Evolutionary conservation across 2,329 filamentous ascomycete genomes (phyloP), one percentile per base, ranked within the genome.

Genomic region (Westerdykella ornata): DNA sequence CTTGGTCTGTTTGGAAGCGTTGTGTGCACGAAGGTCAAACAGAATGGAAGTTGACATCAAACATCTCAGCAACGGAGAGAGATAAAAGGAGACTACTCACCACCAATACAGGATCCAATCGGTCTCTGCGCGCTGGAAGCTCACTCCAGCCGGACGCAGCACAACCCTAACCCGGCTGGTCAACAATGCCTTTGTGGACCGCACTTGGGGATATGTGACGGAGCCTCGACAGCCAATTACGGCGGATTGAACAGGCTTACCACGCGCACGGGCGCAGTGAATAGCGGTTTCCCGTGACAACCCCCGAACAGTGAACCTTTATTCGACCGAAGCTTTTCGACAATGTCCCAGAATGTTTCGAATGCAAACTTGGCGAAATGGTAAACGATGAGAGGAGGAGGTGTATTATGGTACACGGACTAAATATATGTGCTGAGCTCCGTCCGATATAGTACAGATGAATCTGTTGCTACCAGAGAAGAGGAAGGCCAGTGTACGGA

Each of bases 211-310:
- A 63, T 57, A 59, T 40, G 37, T 43, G 29, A 46, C 49, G 54
- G 52, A 51, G 52, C 41, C 46, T 39, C 47, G 46, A 54, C 52
- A 46, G 50, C 61, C 61, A 62, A 59, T 64, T 59, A 54, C 59
- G 56, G 38, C 37, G 58, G 55, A 53, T 56, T 47, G 46, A 44
- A 14, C 36, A 53, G 42, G 17, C 42, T 47, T 46, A 41, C 46
- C 32, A 51, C 51, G 59, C 58, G 60, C 59, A 43, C 55, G 40
- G 38, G 45, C 42, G 45, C 42, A 54, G 59, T 63, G 61, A 63
- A 63, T 52, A 44, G 53, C 39, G n/a, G 49, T 48, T 51, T 56
- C 59, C 51, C 54, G 57, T 63, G 60, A 65, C 50, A 45, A 46
- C 35, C 36, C 43, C 41, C 51, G n/a, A 39, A 33, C 42, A 45